Base-by-base conservation (phyloP, 2,329 filamentous ascomycete species). In the Diaporthe sp. region DNA sequence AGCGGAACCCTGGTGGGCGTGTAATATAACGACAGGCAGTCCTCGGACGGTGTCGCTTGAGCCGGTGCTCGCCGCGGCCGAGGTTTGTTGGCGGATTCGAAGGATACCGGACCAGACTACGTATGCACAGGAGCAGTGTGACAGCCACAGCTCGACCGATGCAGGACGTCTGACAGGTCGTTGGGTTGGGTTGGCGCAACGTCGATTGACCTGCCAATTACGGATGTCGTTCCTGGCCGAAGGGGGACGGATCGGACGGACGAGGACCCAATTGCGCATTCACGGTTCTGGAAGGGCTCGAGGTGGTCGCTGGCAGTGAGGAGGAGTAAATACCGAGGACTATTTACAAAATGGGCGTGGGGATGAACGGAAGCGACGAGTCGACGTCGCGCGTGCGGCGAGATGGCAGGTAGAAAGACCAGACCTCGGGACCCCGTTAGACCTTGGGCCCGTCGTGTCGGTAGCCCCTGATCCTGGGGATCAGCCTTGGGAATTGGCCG, bases 381-480 rank as follows among this genome's bases (percentile, higher is more conserved):
- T 31, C n/a, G 49, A 53, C 49, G 65, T 55, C 22, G 46, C 15
- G 65, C 22, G 37, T 15, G 42, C 34, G 34, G 65, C 13, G 42
- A 28, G 55, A 51, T 28, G 39, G 39, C 39, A 46, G 39, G 42
- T 49, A 65, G 42, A 44, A 65, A 22, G 39, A 46, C 42, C 49
- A 61, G 70, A 53, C 44, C 57, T 51, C 51, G 70, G 51, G 70
- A 49, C 57, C 70, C 70, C 4, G 13, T 72, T 72, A 57, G 44
- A 22, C 31, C 68, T 34, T 46, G 68, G 68, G 68, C 53, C 68
- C 68, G 68, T 37, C 25, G 53, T 49, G 39, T 49, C 68, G 68
- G 68, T 59, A 71, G 68, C 68, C 68, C 68, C 68, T 71, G 68
- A 46, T 71, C 55, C 55, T 71, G 68, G 51, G 53, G 68, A 59